Conservation (phyloP, 495 filamentous ascomycete genomes). For the Xylaria palmicola region DNA sequence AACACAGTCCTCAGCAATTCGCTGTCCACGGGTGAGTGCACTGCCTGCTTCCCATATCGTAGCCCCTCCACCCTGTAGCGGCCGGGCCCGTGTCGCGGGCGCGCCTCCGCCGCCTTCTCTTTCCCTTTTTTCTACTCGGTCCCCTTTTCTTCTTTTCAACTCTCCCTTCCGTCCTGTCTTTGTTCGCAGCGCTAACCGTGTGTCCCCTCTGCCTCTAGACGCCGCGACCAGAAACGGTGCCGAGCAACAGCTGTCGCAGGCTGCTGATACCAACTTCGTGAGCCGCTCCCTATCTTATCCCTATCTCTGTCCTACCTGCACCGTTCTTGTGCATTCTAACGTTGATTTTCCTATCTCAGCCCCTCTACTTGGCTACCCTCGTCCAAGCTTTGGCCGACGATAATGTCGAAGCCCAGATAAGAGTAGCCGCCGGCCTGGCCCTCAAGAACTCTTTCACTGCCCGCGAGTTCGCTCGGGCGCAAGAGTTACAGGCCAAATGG, state of each 20-base stretch:
- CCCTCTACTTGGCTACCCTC: conserved; percentile 85
- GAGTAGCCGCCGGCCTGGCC: conserved; percentile 90
- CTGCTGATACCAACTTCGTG: conserved; percentile 93
- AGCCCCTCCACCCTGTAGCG: conserved; percentile 13
- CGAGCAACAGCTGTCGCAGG: conserved; percentile 89
- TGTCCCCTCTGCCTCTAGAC: conserved; percentile 58
- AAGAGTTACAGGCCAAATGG: conserved; percentile 90
- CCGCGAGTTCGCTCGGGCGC: conserved; percentile 81
- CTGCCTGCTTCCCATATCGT: conserved; percentile 3
- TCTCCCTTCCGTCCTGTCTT: conserved; percentile 18
- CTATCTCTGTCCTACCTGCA: conserved; percentile 19
- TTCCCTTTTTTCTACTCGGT: conserved; percentile 4
- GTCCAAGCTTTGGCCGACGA: conserved; percentile 93
- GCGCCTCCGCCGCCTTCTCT: conserved; percentile 22
- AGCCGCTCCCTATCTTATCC: conserved; percentile 40
- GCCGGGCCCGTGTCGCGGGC: conserved; percentile 1
- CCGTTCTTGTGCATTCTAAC: conserved; percentile 3
- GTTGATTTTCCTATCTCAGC: conserved; percentile 52
- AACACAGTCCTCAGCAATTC: conserved; percentile 81
- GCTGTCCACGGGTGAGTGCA: conserved; percentile 75
- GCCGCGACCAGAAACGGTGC: conserved; percentile 82
- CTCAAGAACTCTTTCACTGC: conserved; percentile 96
- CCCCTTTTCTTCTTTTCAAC: conserved; percentile 20
- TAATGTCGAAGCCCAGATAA: conserved; percentile 72
- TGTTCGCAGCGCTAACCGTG: conserved; percentile 19